Evolutionary conservation across 2,329 filamentous ascomycete genomes (phyloP).

Genomic region (Pseudogymnoascus sp.): DNA sequence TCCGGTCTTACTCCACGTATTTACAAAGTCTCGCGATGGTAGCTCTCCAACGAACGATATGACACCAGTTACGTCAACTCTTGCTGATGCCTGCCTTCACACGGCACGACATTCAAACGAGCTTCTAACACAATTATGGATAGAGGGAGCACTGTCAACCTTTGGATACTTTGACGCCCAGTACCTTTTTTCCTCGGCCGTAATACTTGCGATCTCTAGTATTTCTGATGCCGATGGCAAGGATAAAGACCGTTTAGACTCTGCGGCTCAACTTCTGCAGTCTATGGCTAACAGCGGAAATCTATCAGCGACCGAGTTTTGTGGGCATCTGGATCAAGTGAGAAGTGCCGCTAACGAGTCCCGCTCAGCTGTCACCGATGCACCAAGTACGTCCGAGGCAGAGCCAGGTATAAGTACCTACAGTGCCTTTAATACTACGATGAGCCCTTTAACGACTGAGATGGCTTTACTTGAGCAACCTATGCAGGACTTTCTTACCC

Average conservation of each 20-base stretch:
- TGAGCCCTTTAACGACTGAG: background rate
- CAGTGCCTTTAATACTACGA: background rate
- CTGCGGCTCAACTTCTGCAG: constrained; percentile 32
- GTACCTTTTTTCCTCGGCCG: constrained; percentile 40
- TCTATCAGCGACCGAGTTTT: constrained; percentile 36
- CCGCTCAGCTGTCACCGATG: background rate
- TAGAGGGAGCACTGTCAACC: constrained; percentile 38
- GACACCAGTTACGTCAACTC: constrained; percentile 26
- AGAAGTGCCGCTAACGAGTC: constrained; percentile 9
- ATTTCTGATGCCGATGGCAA: constrained; percentile 29
- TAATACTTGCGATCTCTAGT: constrained; percentile 38
- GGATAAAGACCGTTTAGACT: constrained; percentile 36
- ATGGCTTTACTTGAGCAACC: constrained; percentile 11
- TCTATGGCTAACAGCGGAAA: constrained; percentile 36
- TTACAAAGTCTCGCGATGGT: background rate
- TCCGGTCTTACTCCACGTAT: background rate
- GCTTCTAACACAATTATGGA: constrained; percentile 38
- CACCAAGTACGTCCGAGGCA: background rate
- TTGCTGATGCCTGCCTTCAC: constrained; percentile 38
- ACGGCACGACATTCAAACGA: constrained; percentile 39
- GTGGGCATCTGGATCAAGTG: constrained; percentile 31
- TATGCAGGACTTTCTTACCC: constrained; percentile 10
- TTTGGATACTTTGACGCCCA: constrained; percentile 42
- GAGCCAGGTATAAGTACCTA: background rate
- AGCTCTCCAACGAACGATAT: background rate